Percentiles rank a stretch among this genome's conserved stretches.
Evolutionary conservation across 2,329 filamentous ascomycete genomes (phyloP).

Genomic region (Aspergillus oerlinghausenensis): DNA sequence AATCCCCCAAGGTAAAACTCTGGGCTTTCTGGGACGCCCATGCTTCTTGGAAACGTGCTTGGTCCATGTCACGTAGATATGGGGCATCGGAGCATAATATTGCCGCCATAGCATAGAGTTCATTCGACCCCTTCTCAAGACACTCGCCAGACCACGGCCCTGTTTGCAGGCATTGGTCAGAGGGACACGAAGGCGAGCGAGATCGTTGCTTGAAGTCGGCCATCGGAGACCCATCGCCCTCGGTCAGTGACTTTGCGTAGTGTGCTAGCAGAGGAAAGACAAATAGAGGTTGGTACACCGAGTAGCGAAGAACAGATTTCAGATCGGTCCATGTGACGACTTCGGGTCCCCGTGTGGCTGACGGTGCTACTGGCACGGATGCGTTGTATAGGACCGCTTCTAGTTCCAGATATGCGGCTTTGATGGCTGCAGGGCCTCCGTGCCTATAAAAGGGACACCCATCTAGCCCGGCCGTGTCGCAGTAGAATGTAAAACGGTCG

Average conservation of each 20-base stretch:
- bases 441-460: constrained; percentile 28
- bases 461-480: constrained; percentile 21
- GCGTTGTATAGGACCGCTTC: constrained; percentile 21
- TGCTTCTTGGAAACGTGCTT: constrained; percentile 15
- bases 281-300: constrained; percentile 30
- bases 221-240: constrained; percentile 23
- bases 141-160: constrained; percentile 31
- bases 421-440: constrained; percentile 26
- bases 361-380: constrained; percentile 28
- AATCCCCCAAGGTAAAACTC: constrained; percentile 28
- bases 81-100: constrained; percentile 31
- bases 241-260: constrained; percentile 19
- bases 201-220: constrained; percentile 27
- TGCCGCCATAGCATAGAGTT: constrained; percentile 25
- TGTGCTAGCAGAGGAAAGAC: constrained; percentile 26
- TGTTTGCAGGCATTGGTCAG: constrained; percentile 22
- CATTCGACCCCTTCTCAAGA: constrained; percentile 21
- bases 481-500: constrained; percentile 30
- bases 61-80: constrained; percentile 15
- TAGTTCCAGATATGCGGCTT: constrained; percentile 20
- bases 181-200: constrained; percentile 23
- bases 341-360: constrained; percentile 27
- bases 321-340: constrained; percentile 34
- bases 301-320: constrained; percentile 24
- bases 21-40: constrained; percentile 22